These are phyloP conservation scores for Erodium chrysanthum DNA, from an alignment of 441 rosid species.

Conservation along the genomic window DNA sequence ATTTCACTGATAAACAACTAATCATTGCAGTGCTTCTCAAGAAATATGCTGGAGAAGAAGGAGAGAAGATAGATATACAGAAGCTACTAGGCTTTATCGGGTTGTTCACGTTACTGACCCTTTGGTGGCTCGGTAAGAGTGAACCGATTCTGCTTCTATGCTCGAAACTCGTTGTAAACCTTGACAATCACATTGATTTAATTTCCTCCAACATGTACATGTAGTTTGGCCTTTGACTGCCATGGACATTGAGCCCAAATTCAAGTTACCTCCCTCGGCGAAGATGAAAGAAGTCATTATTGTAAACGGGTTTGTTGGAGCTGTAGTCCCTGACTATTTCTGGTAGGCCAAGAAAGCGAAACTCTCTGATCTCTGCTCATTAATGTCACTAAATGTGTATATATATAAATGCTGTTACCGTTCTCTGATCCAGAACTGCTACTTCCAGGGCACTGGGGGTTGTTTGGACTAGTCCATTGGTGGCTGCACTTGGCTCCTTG, in stretches of 20 bases:
- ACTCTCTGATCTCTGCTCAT: neutral
- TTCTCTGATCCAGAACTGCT: neutral
- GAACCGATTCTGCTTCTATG: neutral
- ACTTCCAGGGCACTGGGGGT: constrained; percentile 25
- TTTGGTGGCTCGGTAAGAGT: constrained; percentile 47
- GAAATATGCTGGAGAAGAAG: constrained; percentile 35
- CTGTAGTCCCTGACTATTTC: constrained; percentile 32
- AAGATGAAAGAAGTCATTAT: constrained; percentile 23
- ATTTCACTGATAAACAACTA: no score
- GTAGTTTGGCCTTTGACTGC: constrained; percentile 43
- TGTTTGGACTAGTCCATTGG: constrained; percentile 30
- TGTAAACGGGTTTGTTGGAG: constrained; percentile 33
- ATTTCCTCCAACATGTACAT: no score
- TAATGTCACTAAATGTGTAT: neutral
- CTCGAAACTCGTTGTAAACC: no score
- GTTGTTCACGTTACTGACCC: constrained; percentile 24
- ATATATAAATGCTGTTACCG: no score
- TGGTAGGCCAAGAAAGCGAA: constrained; percentile 20
- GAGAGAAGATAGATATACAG: constrained; percentile 36
- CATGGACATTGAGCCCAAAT: constrained; percentile 33
- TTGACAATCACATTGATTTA: no score
- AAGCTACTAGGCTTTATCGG: constrained; percentile 39
- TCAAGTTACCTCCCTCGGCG: constrained; percentile 30
- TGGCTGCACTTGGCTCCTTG: constrained; percentile 26
- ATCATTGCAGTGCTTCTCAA: constrained; percentile 33